These are phyloP conservation scores for Cenchrus americanus DNA, from an alignment of 176 grass and related monocot species.

Conservation along the genomic window DNA sequence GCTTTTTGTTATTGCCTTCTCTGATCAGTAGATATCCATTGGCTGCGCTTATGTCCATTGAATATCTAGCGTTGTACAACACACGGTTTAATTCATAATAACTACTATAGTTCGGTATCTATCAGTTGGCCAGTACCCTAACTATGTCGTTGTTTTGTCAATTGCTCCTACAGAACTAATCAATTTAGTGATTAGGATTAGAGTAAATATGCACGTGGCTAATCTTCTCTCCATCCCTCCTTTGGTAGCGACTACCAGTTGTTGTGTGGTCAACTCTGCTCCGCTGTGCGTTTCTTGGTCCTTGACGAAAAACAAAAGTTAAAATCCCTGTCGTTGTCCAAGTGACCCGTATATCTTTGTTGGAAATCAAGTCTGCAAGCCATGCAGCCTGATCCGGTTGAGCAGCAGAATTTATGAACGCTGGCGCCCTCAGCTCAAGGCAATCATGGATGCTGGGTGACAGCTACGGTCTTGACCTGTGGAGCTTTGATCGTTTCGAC, in stretches of 20 bases:
- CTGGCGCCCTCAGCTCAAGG: not conserved
- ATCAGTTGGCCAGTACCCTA: not conserved
- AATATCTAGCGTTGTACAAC: not conserved
- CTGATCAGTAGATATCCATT: slow-evolving; percentile 15
- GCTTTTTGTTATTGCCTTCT: not conserved
- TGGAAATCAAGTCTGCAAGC: not conserved
- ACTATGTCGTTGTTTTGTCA: not conserved
- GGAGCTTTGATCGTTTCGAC: not conserved
- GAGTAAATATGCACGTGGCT: not conserved
- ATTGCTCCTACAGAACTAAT: not conserved
- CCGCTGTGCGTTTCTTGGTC: slow-evolving; percentile 15
- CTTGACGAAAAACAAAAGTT: not conserved
- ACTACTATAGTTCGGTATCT: not conserved
- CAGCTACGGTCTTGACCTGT: not conserved
- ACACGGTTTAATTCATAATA: slow-evolving; percentile 9
- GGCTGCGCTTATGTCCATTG: not conserved
- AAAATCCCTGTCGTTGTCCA: slow-evolving; percentile 16
- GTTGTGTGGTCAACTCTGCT: not conserved
- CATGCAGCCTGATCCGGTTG: not conserved
- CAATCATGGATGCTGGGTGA: not conserved
- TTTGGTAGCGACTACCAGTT: not conserved
- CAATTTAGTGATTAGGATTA: slow-evolving; percentile 6
- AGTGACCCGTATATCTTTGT: slow-evolving; percentile 3
- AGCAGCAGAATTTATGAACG: not conserved
- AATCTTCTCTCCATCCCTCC: not conserved